phyloP scores from a whole-genome alignment of 2,329 filamentous ascomycete species.

The Xylariaceae sp. region DNA sequence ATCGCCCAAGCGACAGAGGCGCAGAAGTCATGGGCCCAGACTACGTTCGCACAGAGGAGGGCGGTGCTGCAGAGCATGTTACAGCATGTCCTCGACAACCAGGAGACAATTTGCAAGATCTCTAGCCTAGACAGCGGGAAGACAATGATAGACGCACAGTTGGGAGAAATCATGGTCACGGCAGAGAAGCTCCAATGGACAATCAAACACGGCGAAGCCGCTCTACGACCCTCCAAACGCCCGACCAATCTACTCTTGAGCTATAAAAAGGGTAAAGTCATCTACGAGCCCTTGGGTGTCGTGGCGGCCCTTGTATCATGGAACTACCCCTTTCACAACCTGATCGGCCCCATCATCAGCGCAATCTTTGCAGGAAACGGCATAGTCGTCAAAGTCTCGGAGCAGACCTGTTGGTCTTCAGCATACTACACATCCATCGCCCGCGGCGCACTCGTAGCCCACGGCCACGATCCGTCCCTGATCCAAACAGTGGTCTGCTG shows the following conservation, averaged over 20 bases:
- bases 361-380: conserved; percentile 88
- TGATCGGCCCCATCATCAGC: conserved; percentile 86
- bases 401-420: conserved; percentile 92
- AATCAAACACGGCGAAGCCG: conserved; percentile 81
- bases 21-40: conserved; percentile 72
- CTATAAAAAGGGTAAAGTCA: conserved; percentile 89
- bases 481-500: conserved; percentile 86
- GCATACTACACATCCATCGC: conserved; percentile 77
- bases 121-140: conserved; percentile 94
- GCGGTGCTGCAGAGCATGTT: conserved; percentile 78
- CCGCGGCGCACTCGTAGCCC: conserved; percentile 72
- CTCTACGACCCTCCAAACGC: conserved; percentile 65
- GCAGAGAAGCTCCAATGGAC: conserved; percentile 95
- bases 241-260: conserved; percentile 91
- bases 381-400: conserved; percentile 89
- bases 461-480: conserved; percentile 76
- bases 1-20: conserved; percentile 70
- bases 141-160: conserved; percentile 87
- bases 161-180: conserved; percentile 93
- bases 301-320: conserved; percentile 91
- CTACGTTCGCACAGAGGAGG: conserved; percentile 72
- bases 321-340: conserved; percentile 97
- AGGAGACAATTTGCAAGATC: conserved; percentile 78
- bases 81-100: conserved; percentile 80
- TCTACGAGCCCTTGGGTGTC: conserved; percentile 89